These are phyloP conservation scores for Acrocalymma vagum DNA, from an alignment of 2,329 filamentous ascomycete species.

Conservation along the genomic window DNA sequence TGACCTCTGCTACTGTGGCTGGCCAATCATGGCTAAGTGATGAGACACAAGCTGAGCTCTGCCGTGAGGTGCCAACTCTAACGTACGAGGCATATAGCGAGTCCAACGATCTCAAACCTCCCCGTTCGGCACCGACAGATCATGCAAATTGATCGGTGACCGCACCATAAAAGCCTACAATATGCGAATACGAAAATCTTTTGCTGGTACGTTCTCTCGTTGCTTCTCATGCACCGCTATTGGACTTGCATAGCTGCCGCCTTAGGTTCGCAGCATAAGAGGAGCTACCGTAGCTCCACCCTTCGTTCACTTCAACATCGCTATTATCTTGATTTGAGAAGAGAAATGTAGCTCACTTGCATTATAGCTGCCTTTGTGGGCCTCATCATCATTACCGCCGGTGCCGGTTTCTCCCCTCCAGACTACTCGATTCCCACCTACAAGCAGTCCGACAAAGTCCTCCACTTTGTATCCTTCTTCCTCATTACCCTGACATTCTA, in stretches of 20 bases:
- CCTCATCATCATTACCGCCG: slow-evolving; percentile 71
- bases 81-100: too few species aligned
- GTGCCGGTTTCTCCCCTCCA: slow-evolving; percentile 74
- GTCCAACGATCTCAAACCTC: too few species aligned
- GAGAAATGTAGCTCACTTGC: background rate
- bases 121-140: too few species aligned
- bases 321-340: slow-evolving; percentile 11
- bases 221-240: slow-evolving; percentile 20
- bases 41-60: too few species aligned
- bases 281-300: slow-evolving; percentile 2
- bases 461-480: slow-evolving; percentile 91
- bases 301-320: background rate
- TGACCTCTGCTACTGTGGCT: too few species aligned
- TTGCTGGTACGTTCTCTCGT: slow-evolving; percentile 74
- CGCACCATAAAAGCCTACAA: slow-evolving; percentile 4
- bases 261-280: slow-evolving; percentile 16
- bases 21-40: too few species aligned
- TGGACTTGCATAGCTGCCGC: slow-evolving; percentile 12
- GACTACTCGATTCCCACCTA: slow-evolving; percentile 63
- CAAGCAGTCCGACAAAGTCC: slow-evolving; percentile 81
- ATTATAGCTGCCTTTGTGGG: slow-evolving; percentile 57
- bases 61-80: too few species aligned
- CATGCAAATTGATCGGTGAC: slow-evolving; percentile 13
- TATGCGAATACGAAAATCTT: slow-evolving; percentile 89
- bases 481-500: slow-evolving; percentile 87